Conservation (phyloP, 257 asterid genomes). For the Echium plantagineum region DNA sequence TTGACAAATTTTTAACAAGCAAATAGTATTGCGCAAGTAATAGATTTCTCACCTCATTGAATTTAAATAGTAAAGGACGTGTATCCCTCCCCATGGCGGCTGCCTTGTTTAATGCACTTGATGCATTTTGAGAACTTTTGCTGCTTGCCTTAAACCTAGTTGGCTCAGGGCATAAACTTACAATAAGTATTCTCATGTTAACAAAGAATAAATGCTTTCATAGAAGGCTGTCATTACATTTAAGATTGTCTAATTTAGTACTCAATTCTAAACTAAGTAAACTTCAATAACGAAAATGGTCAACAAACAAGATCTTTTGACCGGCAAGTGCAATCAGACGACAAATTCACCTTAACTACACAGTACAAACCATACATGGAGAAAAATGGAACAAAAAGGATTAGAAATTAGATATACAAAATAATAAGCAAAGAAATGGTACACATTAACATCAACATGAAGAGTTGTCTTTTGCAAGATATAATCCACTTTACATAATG, state of each 20-base stretch:
- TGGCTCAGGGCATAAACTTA: constrained; percentile 1
- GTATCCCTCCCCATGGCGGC: constrained; percentile 48
- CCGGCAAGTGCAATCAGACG: too few relatives aligned
- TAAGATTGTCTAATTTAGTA: background rate
- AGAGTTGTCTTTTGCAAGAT: constrained; percentile 1
- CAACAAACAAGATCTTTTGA: too few relatives aligned
- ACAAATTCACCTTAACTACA: too few relatives aligned
- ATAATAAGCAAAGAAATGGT: background rate
- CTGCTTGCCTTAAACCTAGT: constrained; percentile 50
- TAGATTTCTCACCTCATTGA: constrained; percentile 62
- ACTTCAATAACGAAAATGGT: background rate
- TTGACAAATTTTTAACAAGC: background rate
- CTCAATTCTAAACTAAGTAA: background rate
- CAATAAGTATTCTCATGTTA: background rate
- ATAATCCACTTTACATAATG: constrained; percentile 4
- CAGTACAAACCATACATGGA: background rate
- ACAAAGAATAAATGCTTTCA: constrained; percentile 1
- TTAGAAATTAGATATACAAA: too few relatives aligned
- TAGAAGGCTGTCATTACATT: background rate
- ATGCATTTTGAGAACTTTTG: constrained; percentile 27
- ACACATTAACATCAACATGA: background rate
- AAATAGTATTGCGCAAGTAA: background rate
- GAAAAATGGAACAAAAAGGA: background rate
- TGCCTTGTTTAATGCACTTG: constrained; percentile 22
- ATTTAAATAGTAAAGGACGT: constrained; percentile 68